These are phyloP conservation scores for Volvox reticuliferus DNA, from an alignment of 139 green algal species.

Conservation along the genomic window DNA sequence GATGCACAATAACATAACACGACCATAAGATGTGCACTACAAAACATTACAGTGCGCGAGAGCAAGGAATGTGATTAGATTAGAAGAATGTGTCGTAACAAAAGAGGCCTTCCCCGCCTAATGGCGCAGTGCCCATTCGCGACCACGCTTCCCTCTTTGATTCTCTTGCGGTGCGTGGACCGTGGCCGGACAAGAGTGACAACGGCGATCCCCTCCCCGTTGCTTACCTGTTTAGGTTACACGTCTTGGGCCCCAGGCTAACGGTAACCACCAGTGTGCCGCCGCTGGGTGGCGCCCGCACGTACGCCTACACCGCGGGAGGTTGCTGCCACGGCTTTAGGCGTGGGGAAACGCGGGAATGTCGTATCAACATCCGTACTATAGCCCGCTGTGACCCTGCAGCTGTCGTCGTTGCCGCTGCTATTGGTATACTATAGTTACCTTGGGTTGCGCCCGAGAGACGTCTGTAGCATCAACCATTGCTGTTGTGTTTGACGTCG, in stretches of 20 bases:
- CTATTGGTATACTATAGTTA: neutral
- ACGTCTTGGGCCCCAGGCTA: conserved; percentile 63
- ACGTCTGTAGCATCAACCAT: too few relatives aligned
- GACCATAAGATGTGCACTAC: too few relatives aligned
- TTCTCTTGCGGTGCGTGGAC: neutral
- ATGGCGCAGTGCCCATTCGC: too few relatives aligned
- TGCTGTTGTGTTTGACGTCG: too few relatives aligned
- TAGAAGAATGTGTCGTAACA: too few relatives aligned
- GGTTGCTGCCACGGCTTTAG: neutral
- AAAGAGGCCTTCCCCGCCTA: too few relatives aligned
- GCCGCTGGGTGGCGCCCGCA: conserved; percentile 52
- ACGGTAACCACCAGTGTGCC: conserved; percentile 67
- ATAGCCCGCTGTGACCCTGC: neutral
- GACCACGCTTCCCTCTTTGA: neutral
- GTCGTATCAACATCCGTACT: too few relatives aligned
- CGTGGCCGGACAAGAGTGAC: neutral
- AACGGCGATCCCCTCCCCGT: neutral
- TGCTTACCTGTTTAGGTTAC: conserved; percentile 72
- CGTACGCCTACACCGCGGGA: conserved; percentile 55
- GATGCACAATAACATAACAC: too few relatives aligned
- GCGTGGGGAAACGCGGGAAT: too few relatives aligned
- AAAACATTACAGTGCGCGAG: too few relatives aligned
- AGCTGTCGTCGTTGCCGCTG: neutral
- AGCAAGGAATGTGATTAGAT: too few relatives aligned
- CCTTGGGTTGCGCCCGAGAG: too few relatives aligned